A percentile compares a stretch with the other conserved stretches of the same genome.
phyloP scores from a whole-genome alignment of 164 flowering plant species.

The Vitis rotundifolia region DNA sequence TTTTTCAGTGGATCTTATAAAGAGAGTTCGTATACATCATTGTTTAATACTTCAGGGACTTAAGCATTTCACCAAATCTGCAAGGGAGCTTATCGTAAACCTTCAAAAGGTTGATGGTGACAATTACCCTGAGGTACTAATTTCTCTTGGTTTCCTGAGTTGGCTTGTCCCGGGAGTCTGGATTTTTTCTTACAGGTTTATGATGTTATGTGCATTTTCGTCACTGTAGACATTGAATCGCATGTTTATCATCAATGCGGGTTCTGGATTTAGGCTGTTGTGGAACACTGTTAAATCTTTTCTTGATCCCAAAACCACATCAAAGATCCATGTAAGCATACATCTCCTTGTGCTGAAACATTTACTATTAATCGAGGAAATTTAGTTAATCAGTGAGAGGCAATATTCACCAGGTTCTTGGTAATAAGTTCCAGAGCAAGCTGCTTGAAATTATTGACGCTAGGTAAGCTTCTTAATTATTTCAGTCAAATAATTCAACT shows the following conservation, averaged over 20 bases:
- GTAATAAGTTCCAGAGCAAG: conserved; percentile 61
- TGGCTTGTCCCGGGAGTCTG: background rate
- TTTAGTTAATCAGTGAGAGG: background rate
- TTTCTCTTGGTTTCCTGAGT: background rate
- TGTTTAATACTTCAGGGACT: conserved; percentile 33
- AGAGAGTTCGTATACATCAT: background rate
- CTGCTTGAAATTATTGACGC: conserved; percentile 58
- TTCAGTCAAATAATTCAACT: background rate
- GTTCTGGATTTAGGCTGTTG: conserved; percentile 58
- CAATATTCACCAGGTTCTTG: conserved; percentile 40
- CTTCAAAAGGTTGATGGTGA: conserved; percentile 57
- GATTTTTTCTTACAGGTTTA: background rate
- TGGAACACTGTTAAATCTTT: conserved; percentile 60
- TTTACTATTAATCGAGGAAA: background rate
- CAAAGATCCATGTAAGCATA: conserved; percentile 49
- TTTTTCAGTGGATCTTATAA: background rate
- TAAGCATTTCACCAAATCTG: conserved; percentile 45
- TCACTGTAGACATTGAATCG: conserved; percentile 43
- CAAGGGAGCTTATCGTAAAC: conserved; percentile 38
- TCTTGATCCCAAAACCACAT: conserved; percentile 53
- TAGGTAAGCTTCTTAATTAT: conserved; percentile 21
- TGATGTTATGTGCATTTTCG: background rate
- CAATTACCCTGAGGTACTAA: conserved; percentile 44
- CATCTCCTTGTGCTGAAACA: background rate
- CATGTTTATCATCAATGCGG: conserved; percentile 66